These are phyloP conservation scores for Hypholoma fasciculare DNA, from an alignment of 768 basidiomycete genomes.

Conservation along the genomic window DNA sequence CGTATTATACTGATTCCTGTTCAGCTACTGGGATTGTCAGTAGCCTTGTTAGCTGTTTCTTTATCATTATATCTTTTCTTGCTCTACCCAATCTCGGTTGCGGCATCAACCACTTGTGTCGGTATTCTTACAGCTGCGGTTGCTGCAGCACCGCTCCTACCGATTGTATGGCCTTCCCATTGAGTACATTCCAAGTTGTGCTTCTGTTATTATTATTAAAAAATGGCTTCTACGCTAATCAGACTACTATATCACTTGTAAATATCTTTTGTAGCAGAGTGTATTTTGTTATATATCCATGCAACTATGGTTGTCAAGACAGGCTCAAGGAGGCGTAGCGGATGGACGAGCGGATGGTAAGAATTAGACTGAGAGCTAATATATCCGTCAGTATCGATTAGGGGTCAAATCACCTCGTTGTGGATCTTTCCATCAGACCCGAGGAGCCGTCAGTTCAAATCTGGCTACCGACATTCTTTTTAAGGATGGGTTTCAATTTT, in stretches of 20 bases:
- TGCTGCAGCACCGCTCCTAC: not conserved
- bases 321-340: too few relatives aligned
- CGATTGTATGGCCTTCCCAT: not conserved
- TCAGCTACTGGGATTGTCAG: conserved; percentile 1
- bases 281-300: too few relatives aligned
- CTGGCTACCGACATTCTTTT: conserved; percentile 4
- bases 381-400: conserved; percentile 10
- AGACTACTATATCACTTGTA: too few relatives aligned
- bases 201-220: too few relatives aligned
- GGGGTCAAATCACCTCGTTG: conserved; percentile 9
- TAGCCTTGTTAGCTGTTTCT: not conserved
- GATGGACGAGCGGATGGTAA: too few relatives aligned
- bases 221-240: too few relatives aligned
- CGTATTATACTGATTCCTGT: not conserved
- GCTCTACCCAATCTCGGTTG: conserved; percentile 3
- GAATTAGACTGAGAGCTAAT: too few relatives aligned
- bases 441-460: conserved; percentile 1
- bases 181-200: too few relatives aligned
- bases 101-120: not conserved
- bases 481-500: not conserved
- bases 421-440: not conserved
- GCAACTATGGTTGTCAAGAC: too few relatives aligned
- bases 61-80: conserved; percentile 2
- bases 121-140: not conserved
- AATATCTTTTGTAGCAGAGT: too few relatives aligned